Evolutionary conservation across 257 asterid species (phyloP).

Genomic region (Buddleja alternifolia): DNA sequence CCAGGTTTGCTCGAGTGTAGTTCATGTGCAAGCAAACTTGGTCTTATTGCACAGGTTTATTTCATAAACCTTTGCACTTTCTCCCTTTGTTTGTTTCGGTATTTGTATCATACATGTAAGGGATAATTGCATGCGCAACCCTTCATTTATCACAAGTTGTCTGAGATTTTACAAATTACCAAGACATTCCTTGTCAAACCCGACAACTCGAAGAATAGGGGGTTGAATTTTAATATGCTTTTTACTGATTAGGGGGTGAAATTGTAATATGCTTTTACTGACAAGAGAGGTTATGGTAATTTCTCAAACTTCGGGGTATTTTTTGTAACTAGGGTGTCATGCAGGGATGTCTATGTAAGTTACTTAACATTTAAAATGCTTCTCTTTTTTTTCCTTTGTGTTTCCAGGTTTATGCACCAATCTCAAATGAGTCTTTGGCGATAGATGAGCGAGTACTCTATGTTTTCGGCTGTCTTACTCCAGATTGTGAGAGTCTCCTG

Average conservation of each 20-base stretch:
- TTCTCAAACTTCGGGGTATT: no score
- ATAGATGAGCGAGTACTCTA: constrained; percentile 72
- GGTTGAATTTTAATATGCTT: no score
- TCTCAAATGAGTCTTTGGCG: constrained; percentile 40
- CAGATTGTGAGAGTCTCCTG: constrained; percentile 63
- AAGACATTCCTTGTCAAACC: no score
- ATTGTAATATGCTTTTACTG: no score
- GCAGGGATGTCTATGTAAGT: no score
- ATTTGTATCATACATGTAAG: background rate
- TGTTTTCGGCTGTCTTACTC: constrained; percentile 66
- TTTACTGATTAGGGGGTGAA: no score
- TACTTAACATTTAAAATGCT: constrained; percentile 11
- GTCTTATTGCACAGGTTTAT: constrained; percentile 81
- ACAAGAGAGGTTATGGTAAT: no score
- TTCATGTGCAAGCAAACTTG: constrained; percentile 58
- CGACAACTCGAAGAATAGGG: no score
- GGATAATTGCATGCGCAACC: no score
- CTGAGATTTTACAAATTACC: no score
- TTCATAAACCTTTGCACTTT: background rate
- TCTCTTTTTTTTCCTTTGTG: background rate
- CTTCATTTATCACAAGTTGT: no score
- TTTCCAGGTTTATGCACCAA: constrained; percentile 84
- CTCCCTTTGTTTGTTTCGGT: background rate
- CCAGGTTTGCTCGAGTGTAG: constrained; percentile 59
- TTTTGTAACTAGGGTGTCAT: no score